Evolutionary conservation across 495 filamentous ascomycete genomes (phyloP).

Genomic region (Rusavskia elegans): DNA sequence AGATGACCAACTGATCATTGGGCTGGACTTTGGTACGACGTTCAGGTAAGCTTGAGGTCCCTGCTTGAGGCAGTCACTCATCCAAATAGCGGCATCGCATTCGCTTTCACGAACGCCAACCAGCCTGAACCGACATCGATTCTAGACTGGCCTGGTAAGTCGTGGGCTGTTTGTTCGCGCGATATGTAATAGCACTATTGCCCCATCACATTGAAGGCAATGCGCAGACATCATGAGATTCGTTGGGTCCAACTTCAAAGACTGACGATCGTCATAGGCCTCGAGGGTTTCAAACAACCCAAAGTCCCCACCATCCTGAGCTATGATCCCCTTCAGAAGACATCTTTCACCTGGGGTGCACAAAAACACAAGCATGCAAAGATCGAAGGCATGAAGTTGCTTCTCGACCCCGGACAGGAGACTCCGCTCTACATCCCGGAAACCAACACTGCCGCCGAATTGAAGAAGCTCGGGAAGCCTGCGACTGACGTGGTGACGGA

Average conservation of each 20-base stretch:
- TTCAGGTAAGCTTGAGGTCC: constrained; percentile 1
- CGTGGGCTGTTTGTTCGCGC: too few relatives aligned
- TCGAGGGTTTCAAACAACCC: constrained; percentile 6
- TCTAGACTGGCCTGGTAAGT: constrained; percentile 6
- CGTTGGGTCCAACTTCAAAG: too few relatives aligned
- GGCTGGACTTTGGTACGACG: constrained; percentile 18
- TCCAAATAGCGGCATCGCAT: constrained; percentile 9
- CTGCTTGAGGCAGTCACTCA: not conserved
- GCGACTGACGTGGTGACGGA: constrained; percentile 13
- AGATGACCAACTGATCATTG: constrained; percentile 13
- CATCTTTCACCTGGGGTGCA: constrained; percentile 11
- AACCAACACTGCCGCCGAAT: constrained; percentile 5
- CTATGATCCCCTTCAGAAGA: constrained; percentile 6
- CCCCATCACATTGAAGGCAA: too few relatives aligned
- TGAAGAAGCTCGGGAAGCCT: constrained; percentile 15
- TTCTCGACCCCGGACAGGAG: constrained; percentile 20
- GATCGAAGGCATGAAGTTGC: constrained; percentile 17
- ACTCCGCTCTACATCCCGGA: constrained; percentile 10
- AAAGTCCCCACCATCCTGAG: constrained; percentile 15
- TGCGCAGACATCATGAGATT: too few relatives aligned
- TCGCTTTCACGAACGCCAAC: constrained; percentile 8
- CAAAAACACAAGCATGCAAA: constrained; percentile 1
- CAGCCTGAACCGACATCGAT: constrained; percentile 4
- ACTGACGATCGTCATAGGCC: constrained; percentile 1
- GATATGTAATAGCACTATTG: too few relatives aligned